Conservation (phyloP, 495 filamentous ascomycete genomes). For the Amorphotheca resinae region DNA sequence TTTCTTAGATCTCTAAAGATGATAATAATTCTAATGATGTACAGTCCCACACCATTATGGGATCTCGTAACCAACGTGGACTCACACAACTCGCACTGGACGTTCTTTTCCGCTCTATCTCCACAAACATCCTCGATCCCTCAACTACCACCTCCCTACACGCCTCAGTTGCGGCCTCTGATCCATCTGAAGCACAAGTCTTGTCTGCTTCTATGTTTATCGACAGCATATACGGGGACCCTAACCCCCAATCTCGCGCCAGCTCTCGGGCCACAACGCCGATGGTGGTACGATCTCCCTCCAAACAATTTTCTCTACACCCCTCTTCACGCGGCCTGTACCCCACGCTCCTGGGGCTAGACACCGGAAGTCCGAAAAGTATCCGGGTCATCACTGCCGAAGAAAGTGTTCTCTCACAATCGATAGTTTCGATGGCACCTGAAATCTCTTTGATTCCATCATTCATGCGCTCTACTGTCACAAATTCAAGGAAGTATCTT, state of each 20-base stretch:
- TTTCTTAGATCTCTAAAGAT: constrained; percentile 2
- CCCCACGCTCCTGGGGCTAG: constrained; percentile 13
- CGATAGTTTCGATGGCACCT: constrained; percentile 4
- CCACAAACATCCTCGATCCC: constrained; percentile 49
- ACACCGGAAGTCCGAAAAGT: constrained; percentile 15
- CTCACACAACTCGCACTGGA: constrained; percentile 87
- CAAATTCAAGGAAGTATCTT: constrained; percentile 15
- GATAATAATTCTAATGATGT: constrained; percentile 1
- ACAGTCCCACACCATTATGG: constrained; percentile 94
- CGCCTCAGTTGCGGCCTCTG: constrained; percentile 58
- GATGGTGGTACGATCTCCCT: constrained; percentile 51
- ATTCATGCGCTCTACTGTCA: constrained; percentile 18
- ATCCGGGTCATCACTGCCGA: constrained; percentile 14
- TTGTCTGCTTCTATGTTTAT: constrained; percentile 65
- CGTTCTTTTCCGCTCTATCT: constrained; percentile 70
- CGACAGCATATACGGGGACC: constrained; percentile 64
- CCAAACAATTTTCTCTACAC: constrained; percentile 23
- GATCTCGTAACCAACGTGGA: constrained; percentile 73
- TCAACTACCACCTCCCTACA: constrained; percentile 48
- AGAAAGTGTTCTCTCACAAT: constrained; percentile 1
- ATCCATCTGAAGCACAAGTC: constrained; percentile 76
- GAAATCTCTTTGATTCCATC: constrained; percentile 12
- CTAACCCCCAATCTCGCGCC: constrained; percentile 40
- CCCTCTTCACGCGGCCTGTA: constrained; percentile 20
- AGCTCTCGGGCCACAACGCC: constrained; percentile 70